phyloP scores from a whole-genome alignment of 805 yeast species.

The Wickerhamiella azymoides region DNA sequence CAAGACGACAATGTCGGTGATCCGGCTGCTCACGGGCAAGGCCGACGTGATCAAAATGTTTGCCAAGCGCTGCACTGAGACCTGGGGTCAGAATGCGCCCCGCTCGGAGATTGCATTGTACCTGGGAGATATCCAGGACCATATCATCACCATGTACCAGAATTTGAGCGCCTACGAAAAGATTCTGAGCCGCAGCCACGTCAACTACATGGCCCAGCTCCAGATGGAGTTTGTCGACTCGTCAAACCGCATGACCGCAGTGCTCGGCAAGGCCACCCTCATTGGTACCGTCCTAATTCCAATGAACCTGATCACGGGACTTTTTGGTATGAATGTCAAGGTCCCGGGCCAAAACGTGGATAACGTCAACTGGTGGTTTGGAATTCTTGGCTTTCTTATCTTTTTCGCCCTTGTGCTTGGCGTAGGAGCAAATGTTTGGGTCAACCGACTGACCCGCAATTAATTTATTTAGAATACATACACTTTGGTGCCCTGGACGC shows the following conservation, averaged over 20 bases:
- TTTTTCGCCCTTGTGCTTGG: constrained; percentile 30
- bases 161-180: constrained; percentile 81
- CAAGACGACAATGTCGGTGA: constrained; percentile 79
- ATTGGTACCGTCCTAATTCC: constrained; percentile 87
- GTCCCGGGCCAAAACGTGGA: constrained; percentile 56
- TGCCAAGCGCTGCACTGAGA: constrained; percentile 87
- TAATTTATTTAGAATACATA: constrained; percentile 33
- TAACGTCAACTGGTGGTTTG: constrained; percentile 51
- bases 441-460: constrained; percentile 5
- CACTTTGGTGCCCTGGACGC: constrained; percentile 30
- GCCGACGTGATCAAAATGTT: constrained; percentile 95
- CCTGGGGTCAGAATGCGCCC: constrained; percentile 38
- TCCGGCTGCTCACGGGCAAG: constrained; percentile 80
- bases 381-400: constrained; percentile 43
- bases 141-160: constrained; percentile 90
- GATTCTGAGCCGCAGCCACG: constrained; percentile 80
- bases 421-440: constrained; percentile 26
- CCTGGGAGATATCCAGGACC: constrained; percentile 93
- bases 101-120: constrained; percentile 84
- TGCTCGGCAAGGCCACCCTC: constrained; percentile 78
- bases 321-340: constrained; percentile 89
- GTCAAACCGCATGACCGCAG: constrained; percentile 70
- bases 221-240: constrained; percentile 86
- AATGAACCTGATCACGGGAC: constrained; percentile 75
- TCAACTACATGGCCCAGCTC: constrained; percentile 83